Conservation (phyloP, 441 rosid species). For the Populus hybrid region DNA sequence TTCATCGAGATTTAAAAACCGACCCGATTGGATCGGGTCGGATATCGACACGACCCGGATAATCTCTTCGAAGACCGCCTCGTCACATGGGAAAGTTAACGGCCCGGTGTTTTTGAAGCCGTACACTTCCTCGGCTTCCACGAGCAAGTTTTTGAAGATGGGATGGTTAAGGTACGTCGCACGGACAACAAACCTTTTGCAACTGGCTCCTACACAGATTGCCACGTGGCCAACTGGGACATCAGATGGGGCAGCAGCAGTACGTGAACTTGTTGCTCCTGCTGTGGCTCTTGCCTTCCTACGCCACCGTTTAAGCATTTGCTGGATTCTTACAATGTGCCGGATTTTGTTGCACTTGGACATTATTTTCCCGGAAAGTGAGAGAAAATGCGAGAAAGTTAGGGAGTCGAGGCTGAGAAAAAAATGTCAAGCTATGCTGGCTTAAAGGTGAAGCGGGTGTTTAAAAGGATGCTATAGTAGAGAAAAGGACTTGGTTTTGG, state of each 20-base stretch:
- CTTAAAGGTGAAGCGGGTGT: not conserved
- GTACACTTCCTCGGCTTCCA: slow-evolving; percentile 80
- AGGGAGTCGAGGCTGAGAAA: not conserved
- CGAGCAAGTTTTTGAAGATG: slow-evolving; percentile 50
- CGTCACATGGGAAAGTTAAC: slow-evolving; percentile 79
- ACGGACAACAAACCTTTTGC: slow-evolving; percentile 70
- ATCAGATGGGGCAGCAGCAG: slow-evolving; percentile 37
- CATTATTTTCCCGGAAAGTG: slow-evolving; percentile 22
- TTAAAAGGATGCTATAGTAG: not conserved
- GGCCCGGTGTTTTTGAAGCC: slow-evolving; percentile 79
- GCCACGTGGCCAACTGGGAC: slow-evolving; percentile 85
- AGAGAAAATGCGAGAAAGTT: slow-evolving; percentile 2
- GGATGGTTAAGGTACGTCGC: slow-evolving; percentile 92
- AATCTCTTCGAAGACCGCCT: slow-evolving; percentile 68
- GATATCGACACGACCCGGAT: slow-evolving; percentile 49
- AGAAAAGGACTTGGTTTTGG: slow-evolving; percentile 13
- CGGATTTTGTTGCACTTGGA: slow-evolving; percentile 53
- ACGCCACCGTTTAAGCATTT: slow-evolving; percentile 76
- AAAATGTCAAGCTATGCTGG: not conserved
- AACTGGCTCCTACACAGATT: slow-evolving; percentile 44
- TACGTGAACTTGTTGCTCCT: not conserved
- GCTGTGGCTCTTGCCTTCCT: slow-evolving; percentile 44
- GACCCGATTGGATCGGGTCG: slow-evolving; percentile 22
- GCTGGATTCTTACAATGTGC: slow-evolving; percentile 67
- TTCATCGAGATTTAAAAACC: slow-evolving; percentile 35